A percentile compares a stretch with the other conserved stretches of the same genome.
phyloP scores from a whole-genome alignment of 176 grass and related monocot genomes.

The Rhynchospora tenuis region DNA sequence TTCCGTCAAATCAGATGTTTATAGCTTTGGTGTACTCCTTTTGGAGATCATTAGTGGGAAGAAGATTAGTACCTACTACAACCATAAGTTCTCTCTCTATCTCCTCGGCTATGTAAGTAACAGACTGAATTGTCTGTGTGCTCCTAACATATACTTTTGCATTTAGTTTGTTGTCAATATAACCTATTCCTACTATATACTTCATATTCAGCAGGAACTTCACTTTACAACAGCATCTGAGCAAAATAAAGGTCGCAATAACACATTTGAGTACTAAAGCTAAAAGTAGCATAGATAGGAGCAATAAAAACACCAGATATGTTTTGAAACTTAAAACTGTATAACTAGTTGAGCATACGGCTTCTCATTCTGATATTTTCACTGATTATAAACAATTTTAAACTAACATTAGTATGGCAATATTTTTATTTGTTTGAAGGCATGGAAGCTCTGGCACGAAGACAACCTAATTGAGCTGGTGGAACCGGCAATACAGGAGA shows the following conservation, averaged over 20 bases:
- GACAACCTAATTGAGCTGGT: constrained; percentile 57
- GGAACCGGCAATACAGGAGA: constrained; percentile 44
- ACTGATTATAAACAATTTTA: background rate
- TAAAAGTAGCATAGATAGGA: background rate
- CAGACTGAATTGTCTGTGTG: background rate
- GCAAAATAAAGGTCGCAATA: background rate
- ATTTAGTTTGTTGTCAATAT: background rate
- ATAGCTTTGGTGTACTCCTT: constrained; percentile 26
- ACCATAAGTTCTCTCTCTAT: constrained; percentile 18
- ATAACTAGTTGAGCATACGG: background rate
- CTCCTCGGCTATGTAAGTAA: constrained; percentile 23
- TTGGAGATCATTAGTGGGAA: constrained; percentile 22
- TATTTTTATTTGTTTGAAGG: constrained; percentile 26
- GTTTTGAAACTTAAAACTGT: background rate
- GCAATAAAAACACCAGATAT: background rate
- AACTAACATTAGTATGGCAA: background rate
- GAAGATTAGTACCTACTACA: constrained; percentile 25
- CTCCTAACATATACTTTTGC: background rate
- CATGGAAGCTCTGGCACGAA: constrained; percentile 80
- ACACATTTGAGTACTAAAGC: background rate
- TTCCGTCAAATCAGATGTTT: constrained; percentile 25
- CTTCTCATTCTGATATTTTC: background rate
- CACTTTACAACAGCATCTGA: background rate
- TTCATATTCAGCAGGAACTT: background rate
- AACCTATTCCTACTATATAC: background rate